Conservation (phyloP, 1,139 yeast species). For the Geotrichum reessii region DNA sequence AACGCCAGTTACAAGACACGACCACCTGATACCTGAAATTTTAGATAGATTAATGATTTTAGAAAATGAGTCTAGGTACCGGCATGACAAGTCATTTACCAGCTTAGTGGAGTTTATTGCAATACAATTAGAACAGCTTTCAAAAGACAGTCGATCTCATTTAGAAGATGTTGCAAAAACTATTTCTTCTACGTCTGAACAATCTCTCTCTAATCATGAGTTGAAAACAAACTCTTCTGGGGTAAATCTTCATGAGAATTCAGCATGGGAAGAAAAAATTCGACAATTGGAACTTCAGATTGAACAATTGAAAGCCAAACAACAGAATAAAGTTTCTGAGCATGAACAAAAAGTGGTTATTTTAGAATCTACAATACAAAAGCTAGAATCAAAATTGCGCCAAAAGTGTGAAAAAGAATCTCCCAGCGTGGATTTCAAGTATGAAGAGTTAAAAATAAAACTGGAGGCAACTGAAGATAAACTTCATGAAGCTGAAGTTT, state of each 20-base stretch:
- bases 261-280: not conserved
- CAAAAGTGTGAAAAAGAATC: not conserved
- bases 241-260: not conserved
- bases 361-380: conserved; percentile 4
- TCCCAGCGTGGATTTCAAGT: conserved; percentile 1
- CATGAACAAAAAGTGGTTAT: too few species aligned
- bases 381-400: conserved; percentile 3
- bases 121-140: conserved; percentile 5
- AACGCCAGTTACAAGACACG: not conserved
- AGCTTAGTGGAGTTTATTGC: conserved; percentile 6
- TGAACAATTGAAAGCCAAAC: not conserved
- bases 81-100: conserved; percentile 6
- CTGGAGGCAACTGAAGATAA: conserved; percentile 18
- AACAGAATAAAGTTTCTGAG: not conserved
- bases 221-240: not conserved
- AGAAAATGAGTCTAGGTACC: conserved; percentile 3
- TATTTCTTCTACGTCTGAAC: not conserved
- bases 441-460: not conserved
- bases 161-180: not conserved
- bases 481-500: conserved; percentile 18
- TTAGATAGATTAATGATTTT: not conserved
- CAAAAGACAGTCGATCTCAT: not conserved
- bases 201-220: not conserved
- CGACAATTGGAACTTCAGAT: not conserved
- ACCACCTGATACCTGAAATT: conserved; percentile 13